These are phyloP conservation scores for Persicaria tinctoria DNA, from an alignment of 148 eudicot genomes.

Conservation along the genomic window DNA sequence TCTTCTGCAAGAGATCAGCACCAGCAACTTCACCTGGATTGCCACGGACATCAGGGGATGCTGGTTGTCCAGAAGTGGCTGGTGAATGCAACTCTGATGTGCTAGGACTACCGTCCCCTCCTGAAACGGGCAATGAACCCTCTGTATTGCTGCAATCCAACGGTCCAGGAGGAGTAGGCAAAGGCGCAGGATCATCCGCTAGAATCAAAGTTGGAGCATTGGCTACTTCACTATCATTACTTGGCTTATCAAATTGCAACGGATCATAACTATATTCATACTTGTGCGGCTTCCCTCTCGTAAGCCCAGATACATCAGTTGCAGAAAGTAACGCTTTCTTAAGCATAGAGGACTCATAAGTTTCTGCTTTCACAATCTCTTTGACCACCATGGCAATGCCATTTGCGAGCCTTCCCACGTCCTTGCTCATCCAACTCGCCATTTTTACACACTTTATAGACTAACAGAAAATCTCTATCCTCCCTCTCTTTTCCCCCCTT, in stretches of 20 bases:
- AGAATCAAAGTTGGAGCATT: not conserved
- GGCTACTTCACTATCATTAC: conserved; percentile 11
- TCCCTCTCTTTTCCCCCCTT: not conserved
- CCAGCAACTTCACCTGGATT: conserved; percentile 7
- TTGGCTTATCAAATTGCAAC: not conserved
- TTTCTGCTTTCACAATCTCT: conserved; percentile 35
- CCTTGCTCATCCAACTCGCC: conserved; percentile 24
- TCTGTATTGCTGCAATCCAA: not conserved
- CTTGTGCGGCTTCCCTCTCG: conserved; percentile 48
- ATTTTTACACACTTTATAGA: not conserved
- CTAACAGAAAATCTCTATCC: not conserved
- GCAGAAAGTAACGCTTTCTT: conserved; percentile 42
- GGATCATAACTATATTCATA: not conserved
- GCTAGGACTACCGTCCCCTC: not conserved
- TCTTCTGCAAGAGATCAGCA: not conserved
- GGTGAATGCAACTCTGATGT: conserved; percentile 3
- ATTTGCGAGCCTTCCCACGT: conserved; percentile 43
- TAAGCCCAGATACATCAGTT: conserved; percentile 64
- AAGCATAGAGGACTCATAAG: conserved; percentile 28
- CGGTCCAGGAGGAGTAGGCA: not conserved
- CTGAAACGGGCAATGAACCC: not conserved
- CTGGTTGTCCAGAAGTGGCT: conserved; percentile 8
- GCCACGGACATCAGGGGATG: not conserved
- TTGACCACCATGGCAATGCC: conserved; percentile 61
- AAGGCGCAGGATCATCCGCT: conserved; percentile 6